These are phyloP conservation scores for Ogataea pignaliae DNA, from an alignment of 805 yeast genomes.

Conservation along the genomic window DNA sequence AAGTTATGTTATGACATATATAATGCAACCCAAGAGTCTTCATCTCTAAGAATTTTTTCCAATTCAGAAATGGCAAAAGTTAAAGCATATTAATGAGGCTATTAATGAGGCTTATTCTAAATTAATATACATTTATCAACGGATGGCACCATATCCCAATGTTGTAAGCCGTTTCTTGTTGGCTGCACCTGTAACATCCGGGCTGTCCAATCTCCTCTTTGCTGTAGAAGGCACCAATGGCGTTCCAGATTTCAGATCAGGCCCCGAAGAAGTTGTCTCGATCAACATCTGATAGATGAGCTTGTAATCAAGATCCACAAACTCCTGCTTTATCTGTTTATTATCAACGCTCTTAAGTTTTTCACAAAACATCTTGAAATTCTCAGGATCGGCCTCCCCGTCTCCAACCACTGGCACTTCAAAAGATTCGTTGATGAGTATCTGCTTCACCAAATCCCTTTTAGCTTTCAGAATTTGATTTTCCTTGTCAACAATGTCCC, in stretches of 20 bases:
- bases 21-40: not conserved
- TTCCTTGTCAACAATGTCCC: constrained; percentile 68
- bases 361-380: constrained; percentile 8
- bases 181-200: constrained; percentile 1
- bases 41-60: not conserved
- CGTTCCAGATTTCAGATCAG: not conserved
- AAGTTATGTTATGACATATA: not conserved
- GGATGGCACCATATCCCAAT: constrained; percentile 22
- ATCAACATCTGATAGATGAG: constrained; percentile 16
- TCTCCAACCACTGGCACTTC: constrained; percentile 3
- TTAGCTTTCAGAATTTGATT: constrained; percentile 51
- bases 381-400: constrained; percentile 12
- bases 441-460: constrained; percentile 53
- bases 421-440: constrained; percentile 31
- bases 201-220: constrained; percentile 8
- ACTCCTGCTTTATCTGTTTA: constrained; percentile 7
- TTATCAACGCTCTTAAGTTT: constrained; percentile 6
- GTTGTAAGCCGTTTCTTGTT: constrained; percentile 20
- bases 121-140: too few relatives aligned
- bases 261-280: constrained; percentile 7
- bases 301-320: constrained; percentile 13
- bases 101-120: too few relatives aligned
- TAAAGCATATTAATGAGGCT: too few relatives aligned
- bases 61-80: too few relatives aligned
- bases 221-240: too few relatives aligned